These are phyloP conservation scores for Fraxinus albicans DNA, from an alignment of 305 asterid species.

Conservation along the genomic window DNA sequence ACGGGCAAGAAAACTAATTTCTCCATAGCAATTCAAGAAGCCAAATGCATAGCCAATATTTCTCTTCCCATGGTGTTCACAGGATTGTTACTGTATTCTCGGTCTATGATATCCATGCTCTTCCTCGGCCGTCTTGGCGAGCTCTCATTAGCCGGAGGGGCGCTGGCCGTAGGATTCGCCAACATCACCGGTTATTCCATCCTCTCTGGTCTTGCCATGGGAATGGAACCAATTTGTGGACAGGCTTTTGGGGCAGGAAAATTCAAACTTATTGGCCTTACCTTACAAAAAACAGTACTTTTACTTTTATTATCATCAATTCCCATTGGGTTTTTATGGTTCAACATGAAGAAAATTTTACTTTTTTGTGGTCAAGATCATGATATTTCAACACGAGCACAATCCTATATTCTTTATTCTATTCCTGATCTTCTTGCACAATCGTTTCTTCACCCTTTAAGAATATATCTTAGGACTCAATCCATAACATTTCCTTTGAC, in stretches of 20 bases:
- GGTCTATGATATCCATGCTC: constrained; percentile 55
- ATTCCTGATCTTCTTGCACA: constrained; percentile 45
- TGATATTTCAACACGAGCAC: constrained; percentile 41
- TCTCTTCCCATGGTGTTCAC: constrained; percentile 47
- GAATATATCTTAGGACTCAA: constrained; percentile 45
- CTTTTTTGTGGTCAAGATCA: constrained; percentile 42
- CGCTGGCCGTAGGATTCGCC: constrained; percentile 54
- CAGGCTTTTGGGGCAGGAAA: constrained; percentile 52
- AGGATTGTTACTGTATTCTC: constrained; percentile 48
- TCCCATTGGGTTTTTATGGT: constrained; percentile 48
- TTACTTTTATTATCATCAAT: constrained; percentile 35
- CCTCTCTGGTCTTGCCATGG: constrained; percentile 54
- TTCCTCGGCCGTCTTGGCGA: constrained; percentile 53
- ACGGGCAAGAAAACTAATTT: constrained; percentile 6
- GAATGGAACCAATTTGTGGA: constrained; percentile 61
- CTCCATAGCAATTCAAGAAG: constrained; percentile 26
- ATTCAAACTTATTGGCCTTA: constrained; percentile 40
- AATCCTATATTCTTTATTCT: constrained; percentile 36
- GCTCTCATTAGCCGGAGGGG: constrained; percentile 47
- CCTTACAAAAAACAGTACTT: constrained; percentile 41
- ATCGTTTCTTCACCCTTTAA: constrained; percentile 47
- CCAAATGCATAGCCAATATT: constrained; percentile 33
- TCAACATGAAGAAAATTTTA: constrained; percentile 37
- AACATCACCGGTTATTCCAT: constrained; percentile 61
- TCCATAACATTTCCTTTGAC: constrained; percentile 55